Conservation (phyloP, 1,284 basidiomycete species). For the Ceratobasidium sp. region DNA sequence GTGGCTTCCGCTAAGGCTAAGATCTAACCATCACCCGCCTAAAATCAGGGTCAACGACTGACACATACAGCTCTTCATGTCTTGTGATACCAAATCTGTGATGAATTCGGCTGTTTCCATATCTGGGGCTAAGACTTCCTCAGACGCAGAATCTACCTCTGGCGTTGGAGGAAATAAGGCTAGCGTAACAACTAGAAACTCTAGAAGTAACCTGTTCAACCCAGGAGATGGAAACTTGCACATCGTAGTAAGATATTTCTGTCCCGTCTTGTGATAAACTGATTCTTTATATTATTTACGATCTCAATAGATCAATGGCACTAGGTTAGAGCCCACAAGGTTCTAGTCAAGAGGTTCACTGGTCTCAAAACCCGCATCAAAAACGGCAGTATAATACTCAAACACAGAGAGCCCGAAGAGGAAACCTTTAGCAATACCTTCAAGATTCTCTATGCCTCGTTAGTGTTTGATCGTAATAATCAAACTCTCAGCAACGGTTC, state of each 20-base stretch:
- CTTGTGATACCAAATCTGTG: no score
- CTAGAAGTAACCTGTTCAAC: neutral
- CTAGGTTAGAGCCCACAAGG: constrained; percentile 14
- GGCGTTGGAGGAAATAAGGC: no score
- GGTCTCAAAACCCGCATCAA: constrained; percentile 7
- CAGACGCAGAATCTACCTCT: no score
- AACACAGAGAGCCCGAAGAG: neutral
- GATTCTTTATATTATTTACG: neutral
- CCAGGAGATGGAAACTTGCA: constrained; percentile 15
- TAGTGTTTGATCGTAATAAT: neutral
- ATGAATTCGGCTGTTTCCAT: no score
- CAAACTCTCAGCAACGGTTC: no score
- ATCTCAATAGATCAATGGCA: constrained; percentile 11
- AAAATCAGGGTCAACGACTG: no score
- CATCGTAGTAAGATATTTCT: constrained; percentile 6
- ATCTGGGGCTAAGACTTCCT: no score
- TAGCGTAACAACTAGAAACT: no score
- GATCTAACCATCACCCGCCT: no score
- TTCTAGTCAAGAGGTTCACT: constrained; percentile 18
- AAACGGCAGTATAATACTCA: neutral
- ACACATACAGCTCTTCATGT: no score
- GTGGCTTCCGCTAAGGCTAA: no score
- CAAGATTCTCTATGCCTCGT: constrained; percentile 32
- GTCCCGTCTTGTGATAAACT: neutral
- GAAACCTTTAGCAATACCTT: constrained; percentile 10